Base-by-base conservation (phyloP, 1,139 yeast genomes). In the Tardiomyces digboiensis region DNA sequence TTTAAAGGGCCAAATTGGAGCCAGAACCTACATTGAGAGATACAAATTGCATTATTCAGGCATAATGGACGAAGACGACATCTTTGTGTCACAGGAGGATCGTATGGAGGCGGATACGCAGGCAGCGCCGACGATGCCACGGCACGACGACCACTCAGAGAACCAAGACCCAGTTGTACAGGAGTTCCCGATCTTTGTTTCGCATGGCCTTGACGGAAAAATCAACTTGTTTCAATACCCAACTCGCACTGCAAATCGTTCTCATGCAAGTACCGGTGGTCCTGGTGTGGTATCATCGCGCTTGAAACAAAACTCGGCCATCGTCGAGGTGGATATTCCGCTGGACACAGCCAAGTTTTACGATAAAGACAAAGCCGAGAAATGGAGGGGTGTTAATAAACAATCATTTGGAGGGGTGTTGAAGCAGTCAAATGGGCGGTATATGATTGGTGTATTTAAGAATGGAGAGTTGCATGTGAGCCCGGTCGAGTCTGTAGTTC, bases 81-180 rank as follows among this genome's bases (percentile, higher is more conserved):
- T 46, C 41, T 46, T 48, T 39, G 51, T 43, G 16, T 21, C 44
- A 10, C 45, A 46, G 29, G 44, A 42, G 21, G 47, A 43, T 37
- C 36, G 36, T 20, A 37, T 37, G 29, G 44, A 40, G 41, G 38
- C 40, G 22, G 46, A 45, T n/a, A 39, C 18, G 29, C 40, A 42
- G 33, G 8, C 5, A 8, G 16, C 33, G 33, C 16, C 33, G 33
- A 8, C 33, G 33, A 5, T 8, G 33, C 33, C 33, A 26, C 10
- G 12, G 26, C 26, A 22, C 10, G 12, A 7, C 26, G 10, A 22
- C 26, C 7, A 7, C 26, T 29, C 10, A n/a, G 36, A 33, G 19
- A 20, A 36, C 1, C 86, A 79, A 36, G 97, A 89, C 64, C 94
- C 95, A 1, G 74, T 91, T 8, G 71, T 88, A 2, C 74, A 77